phyloP scores from a whole-genome alignment of 75 land plant genomes.

The Cupressus sempervirens region DNA sequence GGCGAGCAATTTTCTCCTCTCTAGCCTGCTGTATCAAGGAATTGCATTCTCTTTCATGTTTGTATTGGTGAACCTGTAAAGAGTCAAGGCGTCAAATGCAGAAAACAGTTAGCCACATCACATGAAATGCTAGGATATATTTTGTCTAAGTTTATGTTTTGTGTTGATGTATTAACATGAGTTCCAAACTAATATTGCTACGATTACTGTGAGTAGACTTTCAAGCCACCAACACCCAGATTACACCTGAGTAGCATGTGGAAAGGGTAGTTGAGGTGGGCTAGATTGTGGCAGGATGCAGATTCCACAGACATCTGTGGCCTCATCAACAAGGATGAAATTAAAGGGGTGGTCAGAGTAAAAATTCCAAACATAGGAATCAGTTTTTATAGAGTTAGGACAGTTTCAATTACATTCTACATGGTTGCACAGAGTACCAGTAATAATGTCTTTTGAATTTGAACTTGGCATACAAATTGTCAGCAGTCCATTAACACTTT shows the following conservation, averaged over 20 bases:
- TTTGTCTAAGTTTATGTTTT: background rate
- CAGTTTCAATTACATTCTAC: background rate
- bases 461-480: too few relatives aligned
- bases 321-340: background rate
- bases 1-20: constrained; percentile 29
- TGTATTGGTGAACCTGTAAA: constrained; percentile 45
- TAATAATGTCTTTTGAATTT: too few relatives aligned
- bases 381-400: background rate
- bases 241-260: background rate
- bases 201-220: background rate
- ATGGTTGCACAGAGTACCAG: background rate
- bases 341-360: background rate
- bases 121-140: too few relatives aligned
- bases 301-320: too few relatives aligned
- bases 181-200: background rate
- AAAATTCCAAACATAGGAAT: background rate
- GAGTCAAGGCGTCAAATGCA: background rate
- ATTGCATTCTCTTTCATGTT: constrained; percentile 32
- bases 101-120: background rate
- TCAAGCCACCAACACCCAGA: background rate
- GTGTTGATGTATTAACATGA: background rate
- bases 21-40: constrained; percentile 17
- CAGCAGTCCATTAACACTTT: background rate
- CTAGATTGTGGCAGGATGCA: background rate
- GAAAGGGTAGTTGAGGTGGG: background rate